Evolutionary conservation across 345 rosid species (phyloP), one percentile per base, ranked within the genome.

Genomic region (Lepidium africanum): DNA sequence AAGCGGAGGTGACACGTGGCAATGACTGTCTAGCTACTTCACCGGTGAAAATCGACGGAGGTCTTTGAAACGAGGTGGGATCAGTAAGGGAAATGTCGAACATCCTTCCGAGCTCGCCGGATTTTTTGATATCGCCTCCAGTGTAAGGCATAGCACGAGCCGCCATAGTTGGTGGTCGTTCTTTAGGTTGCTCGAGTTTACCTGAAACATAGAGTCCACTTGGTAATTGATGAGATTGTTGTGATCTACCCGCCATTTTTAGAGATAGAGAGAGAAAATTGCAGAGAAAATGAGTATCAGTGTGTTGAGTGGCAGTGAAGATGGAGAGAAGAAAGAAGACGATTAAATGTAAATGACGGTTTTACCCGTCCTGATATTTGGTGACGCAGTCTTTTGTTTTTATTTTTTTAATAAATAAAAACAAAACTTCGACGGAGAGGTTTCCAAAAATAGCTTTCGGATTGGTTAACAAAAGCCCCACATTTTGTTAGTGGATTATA

Each of bases 101-200:
- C 98, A 93, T 93, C 81, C 85, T 90, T 38, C 98, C 98, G 25
- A 93, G 65, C 48, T 93, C 97, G 78, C 98, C 98, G 11, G 98
- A 92, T 59, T 81, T 90, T 54, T 92, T 92, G 17, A 92, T 88
- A 73, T 92, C 93, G 50, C 98, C 98, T 46, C 98, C 97, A 6
- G 93, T 92, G 71, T 92, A 92, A 9, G 98, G 98, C 97, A 90
- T 84, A 73, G 97, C 91, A 11, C 76, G 85, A 9, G 91, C 87
- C 63, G 88, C 91, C 96, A 90, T 87, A 53, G 93, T 87, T 5
- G 96, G 96, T 59, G 86, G 47, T 63, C 86, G 83, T 79, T 90
- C 97, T 63, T 92, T 92, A 2, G 91, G 87, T 77, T 86, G 98
- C 73, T 92, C 98, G 10, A 86, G 92, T 73, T 90, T 86, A 67